Percentiles rank a stretch among this genome's conserved stretches.
phyloP scores from a whole-genome alignment of 208 protist genomes.

The Tritrichomonas musculus region DNA sequence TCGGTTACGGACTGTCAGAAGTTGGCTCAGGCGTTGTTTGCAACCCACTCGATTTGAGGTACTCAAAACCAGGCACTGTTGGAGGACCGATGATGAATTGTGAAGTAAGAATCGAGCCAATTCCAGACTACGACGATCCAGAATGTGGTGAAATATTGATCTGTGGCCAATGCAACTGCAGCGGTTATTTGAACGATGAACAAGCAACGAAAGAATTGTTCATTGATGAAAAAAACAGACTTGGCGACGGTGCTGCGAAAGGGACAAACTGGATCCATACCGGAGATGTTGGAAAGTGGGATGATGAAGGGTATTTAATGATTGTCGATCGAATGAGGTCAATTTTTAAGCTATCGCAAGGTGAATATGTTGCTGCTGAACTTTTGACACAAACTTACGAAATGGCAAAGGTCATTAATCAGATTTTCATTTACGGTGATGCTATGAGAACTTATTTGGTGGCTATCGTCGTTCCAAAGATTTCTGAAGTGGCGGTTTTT shows the following conservation, averaged over 20 bases:
- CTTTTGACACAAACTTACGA: background rate
- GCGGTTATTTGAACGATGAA: background rate
- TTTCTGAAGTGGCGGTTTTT: background rate
- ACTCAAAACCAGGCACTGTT: background rate
- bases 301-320: background rate
- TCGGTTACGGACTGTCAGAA: conserved; percentile 1
- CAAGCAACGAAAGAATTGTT: background rate
- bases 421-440: conserved; percentile 42
- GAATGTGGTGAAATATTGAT: background rate
- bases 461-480: conserved; percentile 56
- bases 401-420: background rate
- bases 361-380: conserved; percentile 40
- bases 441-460: conserved; percentile 52
- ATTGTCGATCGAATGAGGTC: conserved; percentile 74
- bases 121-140: conserved; percentile 9
- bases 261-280: conserved; percentile 23
- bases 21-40: background rate
- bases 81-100: background rate
- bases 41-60: background rate
- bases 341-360: conserved; percentile 72
- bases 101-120: background rate
- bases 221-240: background rate
- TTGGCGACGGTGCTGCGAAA: too few relatives aligned
- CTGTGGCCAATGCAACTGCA: background rate
- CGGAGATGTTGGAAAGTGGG: conserved; percentile 23